These are phyloP conservation scores for Eimeria sp. DNA, from an alignment of 169 alveolate species.

Conservation along the genomic window DNA sequence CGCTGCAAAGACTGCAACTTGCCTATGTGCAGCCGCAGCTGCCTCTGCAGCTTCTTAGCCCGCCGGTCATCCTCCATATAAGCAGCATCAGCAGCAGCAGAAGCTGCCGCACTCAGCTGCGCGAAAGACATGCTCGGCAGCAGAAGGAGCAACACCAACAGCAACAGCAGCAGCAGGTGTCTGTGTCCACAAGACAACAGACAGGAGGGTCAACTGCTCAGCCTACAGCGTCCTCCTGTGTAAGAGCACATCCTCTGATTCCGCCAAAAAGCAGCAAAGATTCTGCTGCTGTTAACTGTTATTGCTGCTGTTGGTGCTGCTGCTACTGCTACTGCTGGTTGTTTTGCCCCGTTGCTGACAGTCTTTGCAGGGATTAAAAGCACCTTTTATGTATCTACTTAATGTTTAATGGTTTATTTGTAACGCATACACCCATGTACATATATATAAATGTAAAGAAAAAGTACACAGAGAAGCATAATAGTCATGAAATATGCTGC, in stretches of 20 bases:
- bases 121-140: slow-evolving; percentile 33
- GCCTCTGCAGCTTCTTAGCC: slow-evolving; percentile 57
- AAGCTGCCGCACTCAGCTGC: slow-evolving; percentile 10
- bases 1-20: slow-evolving; percentile 31
- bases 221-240: neutral
- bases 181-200: neutral
- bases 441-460: no score
- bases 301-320: neutral
- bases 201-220: neutral
- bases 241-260: neutral
- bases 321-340: neutral
- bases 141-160: neutral
- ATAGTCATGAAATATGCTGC: no score
- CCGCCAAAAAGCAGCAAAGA: neutral
- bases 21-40: slow-evolving; percentile 38
- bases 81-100: slow-evolving; percentile 76
- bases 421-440: no score
- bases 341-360: neutral
- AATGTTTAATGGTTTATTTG: no score
- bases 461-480: no score
- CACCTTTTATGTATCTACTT: neutral
- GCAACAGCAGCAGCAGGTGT: neutral
- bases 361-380: neutral
- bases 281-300: neutral
- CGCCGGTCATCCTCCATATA: slow-evolving; percentile 59